Percentiles rank a stretch among this genome's conserved stretches.
Evolutionary conservation across 2,329 filamentous ascomycete genomes (phyloP).

Genomic region (Paradendryphiella salina): DNA sequence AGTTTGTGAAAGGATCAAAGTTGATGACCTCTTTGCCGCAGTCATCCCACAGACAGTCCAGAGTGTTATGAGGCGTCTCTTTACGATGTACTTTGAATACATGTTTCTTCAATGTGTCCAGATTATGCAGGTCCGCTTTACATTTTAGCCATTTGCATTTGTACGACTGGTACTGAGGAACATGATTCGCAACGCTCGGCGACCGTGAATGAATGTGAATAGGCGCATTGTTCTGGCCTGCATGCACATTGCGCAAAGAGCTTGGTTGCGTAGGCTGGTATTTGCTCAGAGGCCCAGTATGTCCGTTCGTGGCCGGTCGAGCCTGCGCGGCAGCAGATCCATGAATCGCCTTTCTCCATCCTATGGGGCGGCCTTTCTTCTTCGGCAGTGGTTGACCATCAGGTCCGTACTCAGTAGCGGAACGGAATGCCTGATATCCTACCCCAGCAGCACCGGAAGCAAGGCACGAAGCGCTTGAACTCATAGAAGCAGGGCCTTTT

Average conservation of each 20-base stretch:
- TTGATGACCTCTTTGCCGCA: slow-evolving; percentile 44
- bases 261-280: slow-evolving; percentile 30
- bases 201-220: slow-evolving; percentile 39
- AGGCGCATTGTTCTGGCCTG: slow-evolving; percentile 18
- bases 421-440: slow-evolving; percentile 52
- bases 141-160: slow-evolving; percentile 63
- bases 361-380: slow-evolving; percentile 55
- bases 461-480: slow-evolving; percentile 30
- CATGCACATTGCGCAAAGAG: slow-evolving; percentile 29
- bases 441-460: slow-evolving; percentile 22
- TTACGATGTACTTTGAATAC: slow-evolving; percentile 59
- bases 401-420: slow-evolving; percentile 29
- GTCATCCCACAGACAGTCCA: slow-evolving; percentile 53
- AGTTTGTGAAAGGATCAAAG: slow-evolving; percentile 29
- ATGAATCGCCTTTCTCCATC: slow-evolving; percentile 55
- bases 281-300: slow-evolving; percentile 14
- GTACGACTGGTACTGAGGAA: slow-evolving; percentile 53
- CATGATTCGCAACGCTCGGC: slow-evolving; percentile 32
- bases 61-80: slow-evolving; percentile 39
- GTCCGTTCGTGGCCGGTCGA: slow-evolving; percentile 28
- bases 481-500: slow-evolving; percentile 26
- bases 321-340: slow-evolving; percentile 40
- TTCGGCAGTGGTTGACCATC: slow-evolving; percentile 46
- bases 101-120: slow-evolving; percentile 63
- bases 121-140: slow-evolving; percentile 62